These are phyloP conservation scores for Phaeosphaeria sp. DNA, from an alignment of 2,329 filamentous ascomycete genomes.

Conservation along the genomic window DNA sequence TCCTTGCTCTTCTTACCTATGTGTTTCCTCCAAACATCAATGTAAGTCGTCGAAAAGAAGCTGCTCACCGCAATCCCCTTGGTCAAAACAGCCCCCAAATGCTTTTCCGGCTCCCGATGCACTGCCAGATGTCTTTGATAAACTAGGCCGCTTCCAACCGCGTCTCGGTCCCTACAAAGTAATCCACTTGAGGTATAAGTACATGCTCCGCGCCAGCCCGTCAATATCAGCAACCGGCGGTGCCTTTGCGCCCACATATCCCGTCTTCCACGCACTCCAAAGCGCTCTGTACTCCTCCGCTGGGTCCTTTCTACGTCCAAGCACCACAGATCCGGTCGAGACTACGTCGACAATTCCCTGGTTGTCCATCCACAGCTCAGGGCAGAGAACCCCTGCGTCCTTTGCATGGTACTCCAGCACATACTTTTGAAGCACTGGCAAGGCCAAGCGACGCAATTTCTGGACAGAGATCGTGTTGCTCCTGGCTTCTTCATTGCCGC, in stretches of 20 bases:
- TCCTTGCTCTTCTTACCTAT: too few relatives aligned
- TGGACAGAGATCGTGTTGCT: background rate
- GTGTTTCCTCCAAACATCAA: too few relatives aligned
- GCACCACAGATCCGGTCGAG: background rate
- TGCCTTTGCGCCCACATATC: background rate
- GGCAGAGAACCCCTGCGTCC: background rate
- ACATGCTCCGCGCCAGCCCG: background rate
- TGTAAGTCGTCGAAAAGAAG: too few relatives aligned
- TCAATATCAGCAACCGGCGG: background rate
- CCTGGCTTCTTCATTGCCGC: too few relatives aligned
- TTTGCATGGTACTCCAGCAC: background rate
- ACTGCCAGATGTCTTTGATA: too few relatives aligned
- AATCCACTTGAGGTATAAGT: background rate
- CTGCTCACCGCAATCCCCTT: too few relatives aligned
- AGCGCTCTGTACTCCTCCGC: background rate
- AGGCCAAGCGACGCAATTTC: background rate
- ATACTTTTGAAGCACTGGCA: background rate
- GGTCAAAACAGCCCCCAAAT: too few relatives aligned
- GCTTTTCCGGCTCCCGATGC: too few relatives aligned
- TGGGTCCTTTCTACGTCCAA: background rate
- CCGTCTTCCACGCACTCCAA: background rate
- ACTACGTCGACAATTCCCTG: background rate
- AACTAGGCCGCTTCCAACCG: too few relatives aligned
- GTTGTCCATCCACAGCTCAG: background rate
- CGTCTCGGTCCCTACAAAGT: too few relatives aligned